A percentile compares a stretch with the other conserved stretches of the same genome.
phyloP scores from a whole-genome alignment of 78 protist genomes.

The Dictyostelium purpureum region DNA sequence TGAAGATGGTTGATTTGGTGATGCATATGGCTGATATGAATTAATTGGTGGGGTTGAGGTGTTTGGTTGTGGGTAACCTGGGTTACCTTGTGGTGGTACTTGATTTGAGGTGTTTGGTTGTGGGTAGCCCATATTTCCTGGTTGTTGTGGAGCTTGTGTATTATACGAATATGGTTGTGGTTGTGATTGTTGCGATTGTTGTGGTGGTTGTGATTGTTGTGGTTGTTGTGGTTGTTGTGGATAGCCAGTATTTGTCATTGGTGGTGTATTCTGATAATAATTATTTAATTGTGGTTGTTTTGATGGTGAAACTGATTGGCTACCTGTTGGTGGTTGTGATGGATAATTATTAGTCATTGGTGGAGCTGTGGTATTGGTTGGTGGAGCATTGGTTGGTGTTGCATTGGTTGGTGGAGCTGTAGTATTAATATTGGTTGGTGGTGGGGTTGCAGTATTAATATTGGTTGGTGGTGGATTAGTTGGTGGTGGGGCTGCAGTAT shows the following conservation, averaged over 20 bases:
- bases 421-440: not conserved
- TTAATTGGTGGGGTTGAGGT: not conserved
- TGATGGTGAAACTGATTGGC: not conserved
- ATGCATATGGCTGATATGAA: not conserved
- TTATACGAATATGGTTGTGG: not conserved
- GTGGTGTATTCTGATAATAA: not conserved
- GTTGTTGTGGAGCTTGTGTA: not conserved
- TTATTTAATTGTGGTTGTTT: not conserved
- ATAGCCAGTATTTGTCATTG: not conserved
- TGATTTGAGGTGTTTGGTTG: constrained; percentile 10
- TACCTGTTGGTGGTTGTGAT: not conserved
- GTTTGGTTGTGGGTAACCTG: not conserved
- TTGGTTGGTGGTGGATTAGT: not conserved
- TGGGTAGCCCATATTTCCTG: not conserved
- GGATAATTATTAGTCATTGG: not conserved
- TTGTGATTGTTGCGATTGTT: constrained; percentile 11
- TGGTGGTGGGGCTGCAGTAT: not conserved
- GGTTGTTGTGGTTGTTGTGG: not conserved
- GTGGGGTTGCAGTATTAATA: not conserved
- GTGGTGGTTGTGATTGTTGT: not conserved
- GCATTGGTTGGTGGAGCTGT: not conserved
- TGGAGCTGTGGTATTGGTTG: not conserved
- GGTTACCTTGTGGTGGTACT: not conserved
- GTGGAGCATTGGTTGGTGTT: constrained; percentile 9
- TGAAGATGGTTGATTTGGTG: not conserved